Base-by-base conservation (phyloP, 805 yeast genomes). In the Schwanniomyces sp. region DNA sequence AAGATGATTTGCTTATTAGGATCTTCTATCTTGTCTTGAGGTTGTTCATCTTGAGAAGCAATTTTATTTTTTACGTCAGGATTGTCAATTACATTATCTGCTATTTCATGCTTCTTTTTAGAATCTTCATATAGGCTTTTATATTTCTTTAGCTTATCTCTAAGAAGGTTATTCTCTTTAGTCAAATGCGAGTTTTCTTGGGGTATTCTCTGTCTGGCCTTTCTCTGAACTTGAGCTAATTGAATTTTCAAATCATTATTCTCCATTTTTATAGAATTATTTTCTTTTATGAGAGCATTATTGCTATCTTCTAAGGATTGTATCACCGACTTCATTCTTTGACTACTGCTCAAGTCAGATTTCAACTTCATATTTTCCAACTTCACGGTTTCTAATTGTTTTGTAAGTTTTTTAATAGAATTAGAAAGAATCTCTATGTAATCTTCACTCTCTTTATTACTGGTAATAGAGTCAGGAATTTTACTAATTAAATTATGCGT, bases 81-180 rank as follows among this genome's bases (percentile, higher is more conserved):
- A 14, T 16, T 16, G 14, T 10, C 21, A 11, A 6, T 18, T 37
- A 18, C 16, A 37, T 16, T 18, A 7, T 34, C 17, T 10, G 16
- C 27, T 5, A 21, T 30, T 42, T 43, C 18, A 40, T 36, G 27
- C 18, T 39, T 45, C 32, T 32, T 42, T 28, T 27, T 39, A 5
- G 39, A 24, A 24, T 39, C 53, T 7, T 63, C 67, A 44, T 67
- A 67, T n/a, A 67, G 55, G 7, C 48, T 52, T 52, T 67, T 68
- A 43, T 70, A 70, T 55, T 70, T 70, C 40, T 57, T 55, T 42
- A 70, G 59, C 48, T 70, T 70, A 25, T 57, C 59, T 17, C 74
- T 55, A 26, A 70, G 54, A 25, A 70, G 54, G 17, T 52, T 61
- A 41, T 64, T 68, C 43, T 69, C 74, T 32, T 55, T 49, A 30